Evolutionary conservation across 257 asterid genomes (phyloP).

Genomic region (Solanum etuberosum): DNA sequence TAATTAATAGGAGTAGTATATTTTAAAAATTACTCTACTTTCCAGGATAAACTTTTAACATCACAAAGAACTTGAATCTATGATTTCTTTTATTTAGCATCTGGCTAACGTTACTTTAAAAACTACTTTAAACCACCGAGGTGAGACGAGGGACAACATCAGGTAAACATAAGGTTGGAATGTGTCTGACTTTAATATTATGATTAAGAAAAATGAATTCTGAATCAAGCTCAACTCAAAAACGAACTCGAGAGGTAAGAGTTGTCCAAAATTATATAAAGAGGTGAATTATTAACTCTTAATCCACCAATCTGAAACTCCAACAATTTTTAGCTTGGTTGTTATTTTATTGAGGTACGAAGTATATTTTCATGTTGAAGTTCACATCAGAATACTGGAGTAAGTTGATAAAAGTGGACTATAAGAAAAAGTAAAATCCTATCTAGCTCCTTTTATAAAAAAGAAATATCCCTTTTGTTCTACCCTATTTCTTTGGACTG

Average conservation of each 20-base stretch:
- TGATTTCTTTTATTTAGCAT: not conserved
- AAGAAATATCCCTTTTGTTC: not conserved
- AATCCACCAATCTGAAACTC: not conserved
- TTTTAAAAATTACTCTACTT: not conserved
- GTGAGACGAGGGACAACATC: not conserved
- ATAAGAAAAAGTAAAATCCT: not conserved
- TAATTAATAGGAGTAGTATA: not conserved
- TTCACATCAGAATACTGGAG: not conserved
- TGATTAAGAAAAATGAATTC: not conserved
- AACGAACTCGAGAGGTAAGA: not conserved
- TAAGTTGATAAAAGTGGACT: not conserved
- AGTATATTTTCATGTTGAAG: not conserved
- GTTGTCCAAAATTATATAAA: not conserved
- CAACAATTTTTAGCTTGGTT: not conserved
- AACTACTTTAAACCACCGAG: not conserved
- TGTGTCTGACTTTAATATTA: not conserved
- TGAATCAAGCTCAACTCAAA: not conserved
- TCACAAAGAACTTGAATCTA: not conserved
- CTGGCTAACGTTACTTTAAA: not conserved
- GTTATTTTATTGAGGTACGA: not conserved
- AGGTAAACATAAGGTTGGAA: not conserved
- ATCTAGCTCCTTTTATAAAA: not conserved
- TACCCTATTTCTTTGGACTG: not conserved
- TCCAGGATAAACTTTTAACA: not conserved
- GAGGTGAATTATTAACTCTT: not conserved